Evolutionary conservation across 805 yeast species (phyloP), one percentile per base, ranked within the genome.

Genomic region (Starmerella apicola): DNA sequence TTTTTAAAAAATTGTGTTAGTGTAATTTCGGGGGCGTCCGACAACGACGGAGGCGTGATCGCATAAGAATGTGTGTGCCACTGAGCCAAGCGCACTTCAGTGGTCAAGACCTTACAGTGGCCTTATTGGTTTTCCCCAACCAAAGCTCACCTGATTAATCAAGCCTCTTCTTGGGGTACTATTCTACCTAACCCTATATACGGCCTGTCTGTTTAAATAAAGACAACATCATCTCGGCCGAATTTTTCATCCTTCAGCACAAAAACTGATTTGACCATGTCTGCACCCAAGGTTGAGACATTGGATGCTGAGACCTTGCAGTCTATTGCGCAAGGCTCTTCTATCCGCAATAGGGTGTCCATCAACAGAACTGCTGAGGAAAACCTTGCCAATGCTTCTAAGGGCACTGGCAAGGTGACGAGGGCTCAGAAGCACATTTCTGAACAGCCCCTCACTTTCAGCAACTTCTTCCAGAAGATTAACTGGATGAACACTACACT

Each of bases 371-470:
- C 39, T 15, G 49, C 39, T 27, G 38, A 37, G 25, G 35, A 19
- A 13, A 33, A 27, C n/a, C 53, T 41, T 15, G 45, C 45, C 17
- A 39, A 39, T 17, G 43, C 47, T 33, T 44, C 42, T n/a, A 24
- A 26, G 24, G 34, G 37, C 36, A 44, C 36, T 41, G 44, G 44
- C 31, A 46, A 45, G 37, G 51, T 48, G 12, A 37, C 46, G 9
- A 48, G 45, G 7, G 45, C 36, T 9, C 54, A 52, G 50, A 50
- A 58, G 34, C 84, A 77, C 57, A 74, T 79, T 37, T 68, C 79
- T 22, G 86, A 81, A 54, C 67, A 78, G 60, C 80, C 84, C 6
- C 75, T 81, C 77, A 79, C 86, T n/a, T 56, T 72, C 46, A 48
- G 69, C 51, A 81, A 81, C 61, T 79, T 84, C 76, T 66, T 75